These are phyloP conservation scores for Fusarium hostae DNA, from an alignment of 2,329 filamentous ascomycete species.

Conservation along the genomic window DNA sequence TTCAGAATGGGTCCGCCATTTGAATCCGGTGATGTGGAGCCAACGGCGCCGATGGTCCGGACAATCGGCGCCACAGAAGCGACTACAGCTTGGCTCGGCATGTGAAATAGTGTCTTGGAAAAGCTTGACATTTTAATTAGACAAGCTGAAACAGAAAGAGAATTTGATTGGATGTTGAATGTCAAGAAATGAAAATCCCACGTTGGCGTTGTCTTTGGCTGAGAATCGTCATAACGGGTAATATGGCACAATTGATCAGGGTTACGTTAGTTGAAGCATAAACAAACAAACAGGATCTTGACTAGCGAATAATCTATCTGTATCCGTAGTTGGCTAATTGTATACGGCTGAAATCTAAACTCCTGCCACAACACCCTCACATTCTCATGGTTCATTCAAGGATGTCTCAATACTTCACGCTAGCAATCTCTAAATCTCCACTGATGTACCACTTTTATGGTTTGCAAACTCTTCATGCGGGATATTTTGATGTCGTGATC, in stretches of 20 bases:
- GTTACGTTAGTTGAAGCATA: not conserved
- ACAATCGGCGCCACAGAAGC: constrained; percentile 6
- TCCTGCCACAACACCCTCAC: not conserved
- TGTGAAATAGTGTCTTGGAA: not conserved
- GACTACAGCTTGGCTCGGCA: constrained; percentile 10
- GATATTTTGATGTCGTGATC: constrained; percentile 43
- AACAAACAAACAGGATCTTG: constrained; percentile 11
- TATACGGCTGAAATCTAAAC: not conserved
- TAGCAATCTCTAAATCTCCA: constrained; percentile 16
- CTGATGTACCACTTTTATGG: constrained; percentile 36
- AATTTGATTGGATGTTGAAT: constrained; percentile 18
- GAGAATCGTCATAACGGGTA: constrained; percentile 26
- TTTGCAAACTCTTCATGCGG: constrained; percentile 25
- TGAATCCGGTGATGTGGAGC: constrained; percentile 19
- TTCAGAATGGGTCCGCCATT: constrained; percentile 4
- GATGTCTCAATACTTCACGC: constrained; percentile 10
- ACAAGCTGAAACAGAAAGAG: not conserved
- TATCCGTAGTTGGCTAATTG: not conserved
- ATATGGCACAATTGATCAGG: constrained; percentile 34
- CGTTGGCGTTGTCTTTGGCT: constrained; percentile 21
- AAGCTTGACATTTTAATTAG: not conserved
- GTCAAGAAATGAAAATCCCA: constrained; percentile 4
- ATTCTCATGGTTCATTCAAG: not conserved
- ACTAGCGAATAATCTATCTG: constrained; percentile 1
- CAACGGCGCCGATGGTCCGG: constrained; percentile 23